A percentile compares a stretch with the other conserved stretches of the same genome.
Conservation (phyloP, 2,329 filamentous ascomycete genomes). For the Sarocladium brachiariae region DNA sequence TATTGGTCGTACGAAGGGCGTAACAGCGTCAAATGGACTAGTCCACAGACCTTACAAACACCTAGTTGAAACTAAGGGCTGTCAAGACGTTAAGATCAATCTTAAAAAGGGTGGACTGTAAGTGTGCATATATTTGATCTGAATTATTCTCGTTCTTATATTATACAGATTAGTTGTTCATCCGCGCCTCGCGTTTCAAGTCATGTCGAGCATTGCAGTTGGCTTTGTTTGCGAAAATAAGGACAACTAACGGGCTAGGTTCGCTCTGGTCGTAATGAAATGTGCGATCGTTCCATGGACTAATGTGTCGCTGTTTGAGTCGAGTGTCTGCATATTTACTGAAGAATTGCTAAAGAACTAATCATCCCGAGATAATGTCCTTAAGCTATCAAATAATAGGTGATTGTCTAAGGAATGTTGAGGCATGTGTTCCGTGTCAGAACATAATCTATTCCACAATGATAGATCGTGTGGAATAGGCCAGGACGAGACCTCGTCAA, state of each 20-base stretch:
- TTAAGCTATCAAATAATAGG: not conserved
- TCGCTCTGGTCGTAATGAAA: not conserved
- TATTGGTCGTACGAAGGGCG: conserved; percentile 5
- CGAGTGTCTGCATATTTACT: not conserved
- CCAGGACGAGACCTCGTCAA: not conserved
- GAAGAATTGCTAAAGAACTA: not conserved
- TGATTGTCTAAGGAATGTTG: not conserved
- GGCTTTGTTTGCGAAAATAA: conserved; percentile 5
- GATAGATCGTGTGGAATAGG: not conserved
- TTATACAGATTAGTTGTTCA: conserved; percentile 1
- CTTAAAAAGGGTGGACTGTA: conserved; percentile 4
- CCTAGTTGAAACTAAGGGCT: not conserved
- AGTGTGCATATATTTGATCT: not conserved
- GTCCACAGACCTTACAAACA: conserved; percentile 6
- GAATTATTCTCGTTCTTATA: not conserved
- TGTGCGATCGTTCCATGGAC: not conserved
- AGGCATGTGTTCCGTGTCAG: not conserved
- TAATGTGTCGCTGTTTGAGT: not conserved
- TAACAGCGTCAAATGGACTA: conserved; percentile 3
- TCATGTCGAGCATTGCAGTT: conserved; percentile 3
- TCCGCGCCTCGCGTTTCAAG: conserved; percentile 8
- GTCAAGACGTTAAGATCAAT: conserved; percentile 5
- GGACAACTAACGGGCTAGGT: not conserved
- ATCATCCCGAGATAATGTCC: not conserved
- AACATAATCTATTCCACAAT: not conserved